A percentile compares a stretch with the other conserved stretches of the same genome.
phyloP scores from a whole-genome alignment of 805 yeast genomes.

The Candida boleticola region DNA sequence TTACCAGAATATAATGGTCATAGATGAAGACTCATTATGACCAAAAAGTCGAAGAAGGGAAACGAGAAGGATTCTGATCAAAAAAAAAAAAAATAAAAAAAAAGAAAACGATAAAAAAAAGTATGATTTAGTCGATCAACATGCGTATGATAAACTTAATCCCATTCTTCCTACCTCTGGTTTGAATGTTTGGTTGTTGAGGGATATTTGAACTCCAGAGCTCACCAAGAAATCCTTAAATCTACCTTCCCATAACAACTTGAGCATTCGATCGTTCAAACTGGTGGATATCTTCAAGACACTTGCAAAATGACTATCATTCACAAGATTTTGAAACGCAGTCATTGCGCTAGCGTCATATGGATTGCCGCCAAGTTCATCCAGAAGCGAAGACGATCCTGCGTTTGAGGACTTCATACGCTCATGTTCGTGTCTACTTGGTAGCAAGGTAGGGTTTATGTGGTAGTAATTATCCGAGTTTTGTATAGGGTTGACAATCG shows the following conservation, averaged over 20 bases:
- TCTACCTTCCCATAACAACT: constrained; percentile 84
- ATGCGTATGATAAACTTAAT: constrained; percentile 59
- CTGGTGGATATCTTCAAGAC: constrained; percentile 76
- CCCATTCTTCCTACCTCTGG: constrained; percentile 58
- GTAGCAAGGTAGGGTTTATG: constrained; percentile 23
- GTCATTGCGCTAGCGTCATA: constrained; percentile 42
- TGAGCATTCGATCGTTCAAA: constrained; percentile 56
- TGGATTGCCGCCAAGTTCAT: constrained; percentile 7
- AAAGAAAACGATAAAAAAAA: no score
- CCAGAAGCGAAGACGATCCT: no score
- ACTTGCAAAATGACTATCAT: constrained; percentile 57
- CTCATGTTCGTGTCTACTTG: constrained; percentile 11
- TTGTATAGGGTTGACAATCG: constrained; percentile 24
- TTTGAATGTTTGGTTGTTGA: constrained; percentile 32
- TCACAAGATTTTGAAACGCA: constrained; percentile 50
- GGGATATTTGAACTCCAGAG: constrained; percentile 61
- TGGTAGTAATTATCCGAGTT: constrained; percentile 23
- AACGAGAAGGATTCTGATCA: no score
- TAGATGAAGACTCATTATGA: no score
- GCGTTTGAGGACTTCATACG: neutral
- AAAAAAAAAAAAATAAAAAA: no score
- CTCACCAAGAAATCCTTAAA: constrained; percentile 75
- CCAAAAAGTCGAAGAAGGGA: no score
- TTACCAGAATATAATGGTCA: no score
- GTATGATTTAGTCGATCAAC: constrained; percentile 24